A percentile compares a stretch with the other conserved stretches of the same genome.
phyloP scores from a whole-genome alignment of 164 flowering plant genomes.

The Tetrastigma voinierianum region DNA sequence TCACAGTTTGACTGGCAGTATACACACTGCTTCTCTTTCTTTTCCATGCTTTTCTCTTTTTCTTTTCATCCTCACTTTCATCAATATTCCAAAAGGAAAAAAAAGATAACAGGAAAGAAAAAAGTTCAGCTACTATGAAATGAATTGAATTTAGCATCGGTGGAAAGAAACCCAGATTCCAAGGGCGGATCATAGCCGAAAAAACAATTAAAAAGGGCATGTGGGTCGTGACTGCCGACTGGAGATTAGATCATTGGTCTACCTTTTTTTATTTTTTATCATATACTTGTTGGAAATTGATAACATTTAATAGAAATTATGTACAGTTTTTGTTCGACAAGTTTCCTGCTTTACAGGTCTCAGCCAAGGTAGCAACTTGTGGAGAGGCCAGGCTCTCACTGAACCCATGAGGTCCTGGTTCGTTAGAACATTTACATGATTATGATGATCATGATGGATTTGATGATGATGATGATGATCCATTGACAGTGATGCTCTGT shows the following conservation, averaged over 20 bases:
- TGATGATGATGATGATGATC: constrained; percentile 17
- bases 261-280: too few species aligned
- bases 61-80: too few species aligned
- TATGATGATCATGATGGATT: too few species aligned
- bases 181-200: constrained; percentile 35
- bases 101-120: not conserved
- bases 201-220: constrained; percentile 1
- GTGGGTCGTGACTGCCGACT: constrained; percentile 3
- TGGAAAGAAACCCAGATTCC: constrained; percentile 24
- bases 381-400: not conserved
- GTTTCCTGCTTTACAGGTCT: constrained; percentile 49
- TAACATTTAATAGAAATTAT: not conserved
- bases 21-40: not conserved
- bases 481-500: constrained; percentile 18
- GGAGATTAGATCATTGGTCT: too few species aligned
- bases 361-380: constrained; percentile 17
- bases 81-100: too few species aligned
- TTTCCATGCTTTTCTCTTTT: not conserved
- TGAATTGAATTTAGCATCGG: constrained; percentile 12
- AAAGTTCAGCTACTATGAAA: constrained; percentile 13
- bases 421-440: too few species aligned
- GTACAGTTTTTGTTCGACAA: constrained; percentile 32
- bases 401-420: constrained; percentile 22
- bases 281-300: too few species aligned
- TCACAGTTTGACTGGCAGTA: not conserved